Percentiles rank a stretch among this genome's conserved stretches.
These are phyloP conservation scores for Malania oleifera DNA, from an alignment of 164 flowering plant species.

Conservation along the genomic window DNA sequence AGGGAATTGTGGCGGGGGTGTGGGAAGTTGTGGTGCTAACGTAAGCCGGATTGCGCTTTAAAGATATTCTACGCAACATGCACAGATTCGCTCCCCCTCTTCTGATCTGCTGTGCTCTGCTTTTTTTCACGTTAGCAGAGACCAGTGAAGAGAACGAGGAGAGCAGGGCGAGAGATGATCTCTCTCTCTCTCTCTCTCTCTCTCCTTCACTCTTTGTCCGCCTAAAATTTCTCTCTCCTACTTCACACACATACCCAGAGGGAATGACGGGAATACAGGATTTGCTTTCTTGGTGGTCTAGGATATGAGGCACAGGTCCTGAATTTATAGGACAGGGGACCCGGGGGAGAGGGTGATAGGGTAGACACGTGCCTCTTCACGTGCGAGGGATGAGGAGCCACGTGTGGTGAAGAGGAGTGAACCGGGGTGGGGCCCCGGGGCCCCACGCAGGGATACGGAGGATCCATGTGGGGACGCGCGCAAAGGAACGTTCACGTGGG, in stretches of 20 bases:
- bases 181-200: slow-evolving; percentile 1
- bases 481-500: slow-evolving; percentile 46
- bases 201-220: slow-evolving; percentile 1
- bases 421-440: slow-evolving; percentile 9
- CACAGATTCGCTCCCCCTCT: slow-evolving; percentile 31
- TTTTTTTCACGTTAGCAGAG: slow-evolving; percentile 1
- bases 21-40: slow-evolving; percentile 41
- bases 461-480: slow-evolving; percentile 51
- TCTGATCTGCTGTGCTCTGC: too few relatives aligned
- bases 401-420: slow-evolving; percentile 29
- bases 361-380: slow-evolving; percentile 22
- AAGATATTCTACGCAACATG: slow-evolving; percentile 58
- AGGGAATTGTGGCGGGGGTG: slow-evolving; percentile 26
- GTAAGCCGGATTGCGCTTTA: slow-evolving; percentile 55
- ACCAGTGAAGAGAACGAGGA: background rate
- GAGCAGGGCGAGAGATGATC: background rate
- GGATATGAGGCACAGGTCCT: slow-evolving; percentile 39
- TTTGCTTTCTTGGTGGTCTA: slow-evolving; percentile 36
- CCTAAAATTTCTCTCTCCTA: slow-evolving; percentile 1
- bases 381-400: slow-evolving; percentile 31
- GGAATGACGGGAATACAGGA: too few relatives aligned
- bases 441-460: slow-evolving; percentile 41
- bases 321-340: slow-evolving; percentile 41
- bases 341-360: background rate
- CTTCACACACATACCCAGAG: too few relatives aligned